A percentile compares a stretch with the other conserved stretches of the same genome.
phyloP scores from a whole-genome alignment of 106 monocot genomes.

The Platanthera guangdongensis region DNA sequence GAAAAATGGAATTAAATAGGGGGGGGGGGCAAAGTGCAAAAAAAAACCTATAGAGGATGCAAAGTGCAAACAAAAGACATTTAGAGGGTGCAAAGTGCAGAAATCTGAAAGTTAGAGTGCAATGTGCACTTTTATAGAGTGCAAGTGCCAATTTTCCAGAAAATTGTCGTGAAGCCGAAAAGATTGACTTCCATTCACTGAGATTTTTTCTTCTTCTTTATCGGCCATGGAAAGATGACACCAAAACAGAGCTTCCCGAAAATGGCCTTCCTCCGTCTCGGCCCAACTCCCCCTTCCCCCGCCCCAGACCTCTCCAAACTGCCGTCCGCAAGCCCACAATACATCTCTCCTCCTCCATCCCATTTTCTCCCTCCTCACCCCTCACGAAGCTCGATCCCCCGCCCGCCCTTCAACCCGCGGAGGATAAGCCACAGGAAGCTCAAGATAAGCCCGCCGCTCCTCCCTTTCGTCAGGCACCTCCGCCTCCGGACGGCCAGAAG shows the following conservation, averaged over 20 bases:
- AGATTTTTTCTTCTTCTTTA: not conserved
- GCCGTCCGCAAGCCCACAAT: constrained; percentile 2
- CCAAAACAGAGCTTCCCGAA: constrained; percentile 5
- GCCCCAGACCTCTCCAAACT: constrained; percentile 30
- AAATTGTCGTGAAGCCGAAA: not conserved
- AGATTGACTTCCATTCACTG: not conserved
- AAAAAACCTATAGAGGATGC: too few relatives aligned
- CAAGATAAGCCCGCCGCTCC: constrained; percentile 1
- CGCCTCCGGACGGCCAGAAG: not conserved
- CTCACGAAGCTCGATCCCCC: constrained; percentile 20
- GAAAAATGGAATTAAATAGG: too few relatives aligned
- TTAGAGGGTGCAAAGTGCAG: too few relatives aligned
- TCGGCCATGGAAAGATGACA: constrained; percentile 14
- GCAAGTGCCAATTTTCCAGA: too few relatives aligned
- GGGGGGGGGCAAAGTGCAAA: too few relatives aligned
- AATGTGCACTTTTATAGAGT: too few relatives aligned
- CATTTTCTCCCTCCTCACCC: constrained; percentile 4
- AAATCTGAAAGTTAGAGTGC: too few relatives aligned
- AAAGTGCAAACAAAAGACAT: too few relatives aligned
- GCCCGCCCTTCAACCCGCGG: constrained; percentile 11
- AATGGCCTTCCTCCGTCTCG: constrained; percentile 50
- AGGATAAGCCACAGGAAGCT: constrained; percentile 2
- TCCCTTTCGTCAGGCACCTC: not conserved
- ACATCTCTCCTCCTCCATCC: not conserved
- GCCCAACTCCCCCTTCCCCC: constrained; percentile 21